Evolutionary conservation across 257 asterid genomes (phyloP), one percentile per base, ranked within the genome.

Genomic region (Orobanche coerulescens): DNA sequence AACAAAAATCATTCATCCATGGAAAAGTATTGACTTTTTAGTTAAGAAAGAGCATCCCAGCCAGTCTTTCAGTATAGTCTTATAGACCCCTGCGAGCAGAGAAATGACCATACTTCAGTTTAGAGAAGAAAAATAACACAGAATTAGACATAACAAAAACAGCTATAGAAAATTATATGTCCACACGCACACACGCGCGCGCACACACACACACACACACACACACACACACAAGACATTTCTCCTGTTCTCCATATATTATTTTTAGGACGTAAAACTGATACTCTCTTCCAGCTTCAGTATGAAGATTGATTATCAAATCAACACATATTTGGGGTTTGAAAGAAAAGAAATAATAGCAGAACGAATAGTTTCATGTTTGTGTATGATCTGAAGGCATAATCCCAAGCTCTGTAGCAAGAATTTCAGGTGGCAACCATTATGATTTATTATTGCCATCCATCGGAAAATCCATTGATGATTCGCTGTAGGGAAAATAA

Each of bases 61-160:
- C 37, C 0, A 23, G 44, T 44, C 39, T 51, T 62, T 52, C 23
- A 16, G 37, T 14, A 31, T 42, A 39, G 26, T 44, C 64, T 61
- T 46, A 79, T 3, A 79, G 66, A 61, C 85, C 82, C 78, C 82
- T 76, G 78, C 76, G 73, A 58, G 71, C 26, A 65, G 34, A 64
- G 18, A 15, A 49, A 61, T 1, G 34, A 28, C 25, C 9, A 5
- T 20, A 51, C 22, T 44, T 70, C 33, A 61, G 67, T 55, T 47
- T 30, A 14, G 48, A 25, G 26, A 68, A 15, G 9, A 55, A 49
- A 3, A 44, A 19, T 33, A 4, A 6, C 62, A 33, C 12, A 4
- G 39, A 36, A 67, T n/a, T 61, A 36, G 24, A 13, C 36, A 11
- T 2, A 2, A 46, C 34, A 48, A 11, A 40, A 59, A 43, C 50